Evolutionary conservation across 2,329 filamentous ascomycete genomes (phyloP).

Genomic region (Aspergillus ochraceus): DNA sequence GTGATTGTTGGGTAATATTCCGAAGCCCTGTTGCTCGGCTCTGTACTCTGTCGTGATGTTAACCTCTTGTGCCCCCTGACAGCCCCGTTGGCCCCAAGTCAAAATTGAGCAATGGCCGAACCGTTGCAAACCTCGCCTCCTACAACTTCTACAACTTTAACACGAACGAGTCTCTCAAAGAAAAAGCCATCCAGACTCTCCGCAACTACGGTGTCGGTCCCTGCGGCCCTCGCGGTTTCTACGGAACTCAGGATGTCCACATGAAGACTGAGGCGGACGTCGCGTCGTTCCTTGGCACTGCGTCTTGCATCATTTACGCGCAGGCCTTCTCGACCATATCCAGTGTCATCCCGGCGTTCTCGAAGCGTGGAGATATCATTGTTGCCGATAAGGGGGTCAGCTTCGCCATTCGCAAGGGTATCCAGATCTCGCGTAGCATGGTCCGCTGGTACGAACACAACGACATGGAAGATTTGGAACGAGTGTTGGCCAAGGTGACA

Average conservation of each 20-base stretch:
- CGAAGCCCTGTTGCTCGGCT: background rate
- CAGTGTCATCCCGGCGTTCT: conserved; percentile 95
- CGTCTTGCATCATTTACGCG: conserved; percentile 90
- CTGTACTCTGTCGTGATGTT: conserved; percentile 6
- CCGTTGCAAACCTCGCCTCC: conserved; percentile 88
- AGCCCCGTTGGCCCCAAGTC: conserved; percentile 88
- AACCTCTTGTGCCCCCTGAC: conserved; percentile 8
- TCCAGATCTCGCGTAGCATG: conserved; percentile 88
- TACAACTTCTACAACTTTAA: conserved; percentile 99
- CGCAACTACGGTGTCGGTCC: conserved; percentile 95
- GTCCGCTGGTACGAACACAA: conserved; percentile 96
- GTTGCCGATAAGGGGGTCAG: conserved; percentile 93
- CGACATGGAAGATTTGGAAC: conserved; percentile 89
- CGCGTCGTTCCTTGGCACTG: conserved; percentile 81
- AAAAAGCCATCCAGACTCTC: conserved; percentile 90
- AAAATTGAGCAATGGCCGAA: conserved; percentile 84
- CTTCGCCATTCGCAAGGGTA: conserved; percentile 88
- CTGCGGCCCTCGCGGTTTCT: conserved; percentile 95
- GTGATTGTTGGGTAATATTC: conserved; percentile 76
- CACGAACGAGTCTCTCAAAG: conserved; percentile 85
- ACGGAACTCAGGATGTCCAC: conserved; percentile 96
- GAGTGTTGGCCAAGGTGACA: conserved; percentile 78
- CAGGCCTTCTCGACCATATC: conserved; percentile 96
- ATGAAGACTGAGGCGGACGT: conserved; percentile 96
- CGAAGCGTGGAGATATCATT: conserved; percentile 95